phyloP scores from a whole-genome alignment of 257 asterid species.

The Cynanchum wilfordii region DNA sequence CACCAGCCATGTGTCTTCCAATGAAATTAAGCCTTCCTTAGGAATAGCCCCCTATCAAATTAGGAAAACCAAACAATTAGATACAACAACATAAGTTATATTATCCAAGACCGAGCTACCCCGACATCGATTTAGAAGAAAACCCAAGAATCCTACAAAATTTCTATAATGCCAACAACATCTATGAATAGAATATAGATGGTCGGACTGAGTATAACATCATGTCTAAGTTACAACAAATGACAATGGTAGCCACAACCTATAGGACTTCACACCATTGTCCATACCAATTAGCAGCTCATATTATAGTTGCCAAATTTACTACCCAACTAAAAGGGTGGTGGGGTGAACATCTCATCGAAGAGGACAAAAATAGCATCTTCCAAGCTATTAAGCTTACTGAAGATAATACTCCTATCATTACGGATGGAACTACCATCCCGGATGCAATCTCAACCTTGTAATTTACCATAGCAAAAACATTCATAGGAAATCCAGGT shows the following conservation, averaged over 20 bases:
- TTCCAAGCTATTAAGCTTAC: too few relatives aligned
- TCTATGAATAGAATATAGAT: neutral
- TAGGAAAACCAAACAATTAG: neutral
- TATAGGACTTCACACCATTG: neutral
- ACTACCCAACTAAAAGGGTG: neutral
- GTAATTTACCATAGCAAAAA: neutral
- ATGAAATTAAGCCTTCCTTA: too few relatives aligned
- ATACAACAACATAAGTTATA: neutral
- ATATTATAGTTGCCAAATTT: neutral
- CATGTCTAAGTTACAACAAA: too few relatives aligned
- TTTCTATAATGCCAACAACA: neutral
- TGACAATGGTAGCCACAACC: too few relatives aligned
- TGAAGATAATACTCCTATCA: too few relatives aligned
- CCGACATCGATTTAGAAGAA: neutral
- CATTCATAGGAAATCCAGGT: neutral
- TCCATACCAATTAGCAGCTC: neutral
- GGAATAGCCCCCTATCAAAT: neutral
- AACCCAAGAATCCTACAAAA: neutral
- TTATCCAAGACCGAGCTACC: neutral
- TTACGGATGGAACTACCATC: too few relatives aligned
- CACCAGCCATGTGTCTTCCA: neutral
- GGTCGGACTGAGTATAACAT: too few relatives aligned
- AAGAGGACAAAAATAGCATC: neutral
- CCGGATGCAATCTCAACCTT: neutral
- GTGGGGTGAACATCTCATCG: neutral